Percentiles rank a stretch among this genome's conserved stretches.
Conservation (phyloP, 164 flowering plant genomes). For the Annona cherimola region DNA sequence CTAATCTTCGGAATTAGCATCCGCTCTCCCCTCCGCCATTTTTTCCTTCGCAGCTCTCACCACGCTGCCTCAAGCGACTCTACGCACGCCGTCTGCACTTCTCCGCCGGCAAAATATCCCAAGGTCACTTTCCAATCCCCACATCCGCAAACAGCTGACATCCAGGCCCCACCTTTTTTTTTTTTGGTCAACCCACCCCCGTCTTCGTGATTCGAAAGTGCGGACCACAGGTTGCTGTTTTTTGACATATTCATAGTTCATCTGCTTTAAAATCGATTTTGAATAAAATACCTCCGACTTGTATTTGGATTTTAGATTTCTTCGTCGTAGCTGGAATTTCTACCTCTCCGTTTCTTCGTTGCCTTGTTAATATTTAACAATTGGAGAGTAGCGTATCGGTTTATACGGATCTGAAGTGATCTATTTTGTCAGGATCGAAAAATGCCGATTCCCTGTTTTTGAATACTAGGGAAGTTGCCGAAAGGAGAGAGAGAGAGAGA, state of each 20-base stretch:
- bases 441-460: background rate
- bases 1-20: background rate
- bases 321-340: background rate
- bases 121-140: background rate
- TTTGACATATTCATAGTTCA: too few species aligned
- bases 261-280: background rate
- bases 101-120: background rate
- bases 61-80: background rate
- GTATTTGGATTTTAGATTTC: background rate
- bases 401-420: slow-evolving; percentile 2
- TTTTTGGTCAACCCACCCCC: too few species aligned
- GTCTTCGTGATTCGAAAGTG: too few species aligned
- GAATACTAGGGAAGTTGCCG: background rate
- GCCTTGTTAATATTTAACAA: background rate
- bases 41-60: background rate
- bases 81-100: background rate
- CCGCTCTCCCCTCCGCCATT: background rate
- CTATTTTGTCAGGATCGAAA: background rate
- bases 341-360: background rate
- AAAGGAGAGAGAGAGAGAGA: background rate
- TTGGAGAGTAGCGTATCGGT: background rate
- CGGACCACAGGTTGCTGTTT: background rate
- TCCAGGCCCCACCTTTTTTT: background rate
- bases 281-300: background rate
- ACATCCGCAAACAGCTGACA: background rate